phyloP scores from a whole-genome alignment of 2,329 filamentous ascomycete species.

The Aspergillus tanneri region DNA sequence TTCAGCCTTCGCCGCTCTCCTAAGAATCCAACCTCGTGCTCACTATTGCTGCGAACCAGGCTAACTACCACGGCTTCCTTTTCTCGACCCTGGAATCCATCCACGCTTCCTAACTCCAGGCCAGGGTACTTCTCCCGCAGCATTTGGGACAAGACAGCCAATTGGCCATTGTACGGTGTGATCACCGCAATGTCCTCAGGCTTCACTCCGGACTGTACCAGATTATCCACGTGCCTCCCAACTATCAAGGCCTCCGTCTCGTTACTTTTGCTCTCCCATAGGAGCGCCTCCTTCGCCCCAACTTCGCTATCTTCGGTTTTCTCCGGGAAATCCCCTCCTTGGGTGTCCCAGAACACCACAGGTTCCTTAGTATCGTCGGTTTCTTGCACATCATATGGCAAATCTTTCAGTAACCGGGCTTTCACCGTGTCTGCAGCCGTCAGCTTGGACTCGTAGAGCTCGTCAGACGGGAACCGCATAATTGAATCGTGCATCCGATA shows the following conservation, averaged over 20 bases:
- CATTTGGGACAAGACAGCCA: conserved; percentile 70
- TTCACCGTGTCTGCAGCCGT: conserved; percentile 79
- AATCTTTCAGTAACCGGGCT: conserved; percentile 68
- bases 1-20: conserved; percentile 90
- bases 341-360: conserved; percentile 91
- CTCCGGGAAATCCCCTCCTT: conserved; percentile 89
- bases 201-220: conserved; percentile 77
- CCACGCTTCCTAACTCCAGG: conserved; percentile 92
- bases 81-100: conserved; percentile 95
- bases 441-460: conserved; percentile 80
- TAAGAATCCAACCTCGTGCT: conserved; percentile 87
- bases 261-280: conserved; percentile 84
- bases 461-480: conserved; percentile 88
- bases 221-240: conserved; percentile 68
- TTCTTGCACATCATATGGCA: conserved; percentile 74
- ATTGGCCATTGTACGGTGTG: conserved; percentile 94
- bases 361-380: conserved; percentile 86
- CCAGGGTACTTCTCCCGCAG: conserved; percentile 79
- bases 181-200: conserved; percentile 87
- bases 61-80: conserved; percentile 94
- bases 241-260: conserved; percentile 85
- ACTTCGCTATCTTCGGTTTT: conserved; percentile 71
- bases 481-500: conserved; percentile 98
- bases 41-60: conserved; percentile 85
- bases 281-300: conserved; percentile 50